phyloP scores from a whole-genome alignment of 352 stramenopile genomes.

The Phytophthora quininea region DNA sequence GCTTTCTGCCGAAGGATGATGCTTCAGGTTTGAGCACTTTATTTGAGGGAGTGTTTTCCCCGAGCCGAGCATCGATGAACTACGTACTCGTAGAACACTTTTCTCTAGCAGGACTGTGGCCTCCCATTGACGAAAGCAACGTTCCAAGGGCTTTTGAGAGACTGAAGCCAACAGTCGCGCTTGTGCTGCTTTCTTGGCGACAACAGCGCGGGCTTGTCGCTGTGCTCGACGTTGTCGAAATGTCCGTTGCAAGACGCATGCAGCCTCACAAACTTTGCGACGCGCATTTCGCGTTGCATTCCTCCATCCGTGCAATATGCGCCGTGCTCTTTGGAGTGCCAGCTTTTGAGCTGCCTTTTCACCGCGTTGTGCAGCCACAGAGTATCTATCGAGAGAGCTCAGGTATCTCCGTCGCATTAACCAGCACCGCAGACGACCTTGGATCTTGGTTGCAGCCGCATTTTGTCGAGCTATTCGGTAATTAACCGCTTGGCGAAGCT shows the following conservation, averaged over 20 bases:
- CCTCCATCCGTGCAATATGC: slow-evolving; percentile 35
- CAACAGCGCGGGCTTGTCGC: slow-evolving; percentile 39
- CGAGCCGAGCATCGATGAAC: slow-evolving; percentile 28
- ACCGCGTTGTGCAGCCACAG: slow-evolving; percentile 24
- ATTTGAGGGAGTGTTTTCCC: slow-evolving; percentile 24
- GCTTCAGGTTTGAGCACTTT: slow-evolving; percentile 13
- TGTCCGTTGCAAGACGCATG: slow-evolving; percentile 52
- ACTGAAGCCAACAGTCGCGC: slow-evolving; percentile 47
- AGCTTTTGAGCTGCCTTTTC: slow-evolving; percentile 38
- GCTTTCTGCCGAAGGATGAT: slow-evolving; percentile 14
- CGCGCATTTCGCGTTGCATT: slow-evolving; percentile 9
- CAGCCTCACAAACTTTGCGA: slow-evolving; percentile 31
- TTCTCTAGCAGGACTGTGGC: slow-evolving; percentile 49
- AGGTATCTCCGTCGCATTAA: slow-evolving; percentile 51
- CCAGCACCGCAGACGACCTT: slow-evolving; percentile 48
- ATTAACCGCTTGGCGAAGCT: slow-evolving; percentile 41
- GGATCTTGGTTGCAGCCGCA: slow-evolving; percentile 51
- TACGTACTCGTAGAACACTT: slow-evolving; percentile 45
- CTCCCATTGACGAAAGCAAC: slow-evolving; percentile 70
- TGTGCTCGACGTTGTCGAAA: slow-evolving; percentile 53
- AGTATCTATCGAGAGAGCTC: slow-evolving; percentile 37
- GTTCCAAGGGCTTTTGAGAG: slow-evolving; percentile 60
- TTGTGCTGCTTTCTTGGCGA: slow-evolving; percentile 61
- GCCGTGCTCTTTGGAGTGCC: slow-evolving; percentile 21
- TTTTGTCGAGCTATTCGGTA: slow-evolving; percentile 42